Base-by-base conservation (phyloP, 768 basidiomycete species). In the Butyriboletus loyo region DNA sequence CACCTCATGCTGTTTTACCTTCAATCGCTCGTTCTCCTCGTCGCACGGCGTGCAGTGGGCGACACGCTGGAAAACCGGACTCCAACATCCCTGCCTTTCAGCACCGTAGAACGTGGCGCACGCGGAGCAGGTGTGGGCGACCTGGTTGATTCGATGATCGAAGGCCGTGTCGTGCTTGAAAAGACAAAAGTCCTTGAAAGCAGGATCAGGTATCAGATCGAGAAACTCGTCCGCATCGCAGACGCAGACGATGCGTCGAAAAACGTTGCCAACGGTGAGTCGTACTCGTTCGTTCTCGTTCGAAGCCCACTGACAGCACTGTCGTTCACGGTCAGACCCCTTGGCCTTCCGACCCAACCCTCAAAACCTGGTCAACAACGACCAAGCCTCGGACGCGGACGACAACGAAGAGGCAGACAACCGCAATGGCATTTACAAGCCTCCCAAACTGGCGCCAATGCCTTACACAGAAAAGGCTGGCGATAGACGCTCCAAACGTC, bases 191-290 rank as follows among this genome's bases (percentile, higher is more conserved):
- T 83, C 0, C 77, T 99, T 22, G 95, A 98, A 70, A 77, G 77
- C 48, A 85, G 89, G 64, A 88, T 99, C 80, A 83, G 81, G 43
- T 98, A 99, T 68, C 97, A 98, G 67, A 92, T 99, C 61, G 93
- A 98, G 59, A 98, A 98, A 67, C 81, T 99, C 17, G 81, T 95
- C 25, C 80, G 82, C 54, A 70, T 89, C 6, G 87, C 92, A 1
- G 82, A 86, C 50, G 84, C 91, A 0, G 83, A 86, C 51, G 85
- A 89, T 59, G 73, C 77, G 17, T 70, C 72, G 0, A 61, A 69
- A 43, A 66, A 73, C 31, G 69, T 75, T 14, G 69, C 75, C 6
- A 83, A 91, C 55, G 92, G 91, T 90, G 61, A 52, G 77, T 59
- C 47, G 3, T 31, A 6, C 39, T 14, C 7, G 17, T 17, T 34